Evolutionary conservation across 768 basidiomycete species (phyloP).

Genomic region (Podaxis rugospora): DNA sequence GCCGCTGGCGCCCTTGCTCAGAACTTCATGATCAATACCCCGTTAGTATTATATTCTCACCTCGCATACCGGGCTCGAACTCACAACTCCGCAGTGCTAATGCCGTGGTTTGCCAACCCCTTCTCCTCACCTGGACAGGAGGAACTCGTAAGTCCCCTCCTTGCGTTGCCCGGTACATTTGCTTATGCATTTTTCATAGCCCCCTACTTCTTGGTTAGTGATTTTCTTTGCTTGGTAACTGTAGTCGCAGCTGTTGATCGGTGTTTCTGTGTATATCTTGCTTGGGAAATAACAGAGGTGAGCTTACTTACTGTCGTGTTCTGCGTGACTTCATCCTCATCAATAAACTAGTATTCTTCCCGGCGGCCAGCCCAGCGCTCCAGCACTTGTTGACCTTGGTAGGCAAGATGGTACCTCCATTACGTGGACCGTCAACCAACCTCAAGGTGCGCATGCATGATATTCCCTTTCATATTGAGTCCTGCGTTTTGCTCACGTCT

Average conservation of each 20-base stretch:
- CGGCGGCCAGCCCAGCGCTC: constrained; percentile 39
- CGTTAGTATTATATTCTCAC: constrained; percentile 41
- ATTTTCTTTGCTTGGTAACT: background rate
- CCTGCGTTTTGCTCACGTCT: background rate
- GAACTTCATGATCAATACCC: constrained; percentile 57
- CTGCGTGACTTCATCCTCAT: background rate
- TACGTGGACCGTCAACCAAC: constrained; percentile 53
- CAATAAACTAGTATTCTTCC: constrained; percentile 44
- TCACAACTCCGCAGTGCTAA: constrained; percentile 30
- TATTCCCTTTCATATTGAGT: background rate
- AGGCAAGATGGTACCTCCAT: constrained; percentile 31
- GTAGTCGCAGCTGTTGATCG: constrained; percentile 1
- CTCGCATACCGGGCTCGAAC: constrained; percentile 8
- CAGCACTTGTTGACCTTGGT: constrained; percentile 44
- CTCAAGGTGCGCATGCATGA: background rate
- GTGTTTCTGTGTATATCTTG: background rate
- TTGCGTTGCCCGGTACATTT: background rate
- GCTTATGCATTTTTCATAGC: constrained; percentile 30
- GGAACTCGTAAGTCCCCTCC: constrained; percentile 42
- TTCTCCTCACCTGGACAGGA: constrained; percentile 48
- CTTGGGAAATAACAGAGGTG: constrained; percentile 9
- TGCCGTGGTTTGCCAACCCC: constrained; percentile 55
- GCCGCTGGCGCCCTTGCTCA: constrained; percentile 42
- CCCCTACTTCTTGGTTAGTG: constrained; percentile 63
- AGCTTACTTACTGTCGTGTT: background rate